Evolutionary conservation across 306 rosid species (phyloP), one percentile per base, ranked within the genome.

Genomic region (Aeschynomene evenia): DNA sequence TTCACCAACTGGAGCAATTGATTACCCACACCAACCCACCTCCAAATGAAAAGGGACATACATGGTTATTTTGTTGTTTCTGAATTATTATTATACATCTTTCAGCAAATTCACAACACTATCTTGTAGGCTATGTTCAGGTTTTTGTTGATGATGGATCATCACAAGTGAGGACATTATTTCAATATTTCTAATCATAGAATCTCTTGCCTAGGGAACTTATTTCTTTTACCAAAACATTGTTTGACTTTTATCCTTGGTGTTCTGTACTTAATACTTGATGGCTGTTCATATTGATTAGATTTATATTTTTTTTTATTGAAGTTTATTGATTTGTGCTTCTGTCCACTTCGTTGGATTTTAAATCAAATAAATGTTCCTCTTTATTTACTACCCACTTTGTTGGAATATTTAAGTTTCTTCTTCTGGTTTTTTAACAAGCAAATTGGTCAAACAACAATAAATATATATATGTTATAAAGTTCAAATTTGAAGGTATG

Each of bases 401-500:
- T 57, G 43, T 46, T 43, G 20, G 6, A 31, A n/a, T 33, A 40
- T 53, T 48, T 40, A 39, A 53, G 23, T 40, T 23, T 45, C 3
- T 64, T 7, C 29, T 18, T 28, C 19, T n/a, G n/a, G n/a, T 4
- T 20, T 22, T 34, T 37, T 18, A 18, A 67, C 33, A 22, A 49
- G 34, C 29, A 76, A 19, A 59, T 68, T 40, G 71, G 71, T 33
- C 72, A 29, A 36, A 53, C 15, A 49, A 51, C 2, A 53, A 37
- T 11, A 54, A 12, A 45, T 68, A 6, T 23, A 20, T 11, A 11
- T 15, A 36, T 1, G 14, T 33, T 22, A 49, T 33, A 42, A 39
- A 59, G 31, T 1, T 50, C 13, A 19, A 48, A 29, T 61, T 72
- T 1, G 70, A 61, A 58, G 23, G 24, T 23, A 33, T 56, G 7